phyloP scores from a whole-genome alignment of 192 early-diverging fungal genomes.

The Paraglomus occultum region DNA sequence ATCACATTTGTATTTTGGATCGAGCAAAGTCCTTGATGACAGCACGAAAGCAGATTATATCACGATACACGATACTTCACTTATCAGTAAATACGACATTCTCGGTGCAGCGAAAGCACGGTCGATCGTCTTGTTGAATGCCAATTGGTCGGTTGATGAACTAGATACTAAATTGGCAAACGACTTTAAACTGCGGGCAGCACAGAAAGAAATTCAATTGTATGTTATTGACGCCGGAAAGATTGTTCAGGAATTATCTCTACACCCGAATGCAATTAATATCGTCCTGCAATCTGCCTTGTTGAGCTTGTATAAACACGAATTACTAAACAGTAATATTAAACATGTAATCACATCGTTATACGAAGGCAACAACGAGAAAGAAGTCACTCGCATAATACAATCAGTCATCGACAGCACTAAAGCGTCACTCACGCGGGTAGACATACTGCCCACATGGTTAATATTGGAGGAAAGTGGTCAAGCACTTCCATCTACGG shows the following conservation, averaged over 20 bases:
- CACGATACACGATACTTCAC: slow-evolving; percentile 57
- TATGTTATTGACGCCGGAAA: slow-evolving; percentile 61
- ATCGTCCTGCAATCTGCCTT: slow-evolving; percentile 60
- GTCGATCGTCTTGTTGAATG: slow-evolving; percentile 63
- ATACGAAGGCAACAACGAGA: slow-evolving; percentile 32
- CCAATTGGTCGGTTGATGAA: slow-evolving; percentile 65
- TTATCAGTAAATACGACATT: slow-evolving; percentile 62
- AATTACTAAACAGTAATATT: not conserved
- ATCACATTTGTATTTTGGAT: slow-evolving; percentile 59
- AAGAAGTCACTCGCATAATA: slow-evolving; percentile 20
- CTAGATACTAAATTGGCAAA: slow-evolving; percentile 64
- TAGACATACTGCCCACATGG: slow-evolving; percentile 47
- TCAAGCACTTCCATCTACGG: slow-evolving; percentile 32
- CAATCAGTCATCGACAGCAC: slow-evolving; percentile 28
- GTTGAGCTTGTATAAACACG: slow-evolving; percentile 25
- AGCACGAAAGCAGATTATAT: slow-evolving; percentile 56
- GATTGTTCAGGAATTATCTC: slow-evolving; percentile 57
- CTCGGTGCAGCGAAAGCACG: slow-evolving; percentile 48
- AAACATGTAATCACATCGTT: slow-evolving; percentile 27
- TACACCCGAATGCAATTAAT: slow-evolving; percentile 53
- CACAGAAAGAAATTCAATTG: slow-evolving; percentile 51
- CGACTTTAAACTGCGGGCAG: slow-evolving; percentile 56
- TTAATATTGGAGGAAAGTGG: slow-evolving; percentile 42
- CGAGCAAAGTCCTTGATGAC: slow-evolving; percentile 35
- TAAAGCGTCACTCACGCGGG: slow-evolving; percentile 27